Evolutionary conservation across 192 early-diverging fungal genomes (phyloP), one percentile per base, ranked within the genome.

Genomic region (Backusella luteola): DNA sequence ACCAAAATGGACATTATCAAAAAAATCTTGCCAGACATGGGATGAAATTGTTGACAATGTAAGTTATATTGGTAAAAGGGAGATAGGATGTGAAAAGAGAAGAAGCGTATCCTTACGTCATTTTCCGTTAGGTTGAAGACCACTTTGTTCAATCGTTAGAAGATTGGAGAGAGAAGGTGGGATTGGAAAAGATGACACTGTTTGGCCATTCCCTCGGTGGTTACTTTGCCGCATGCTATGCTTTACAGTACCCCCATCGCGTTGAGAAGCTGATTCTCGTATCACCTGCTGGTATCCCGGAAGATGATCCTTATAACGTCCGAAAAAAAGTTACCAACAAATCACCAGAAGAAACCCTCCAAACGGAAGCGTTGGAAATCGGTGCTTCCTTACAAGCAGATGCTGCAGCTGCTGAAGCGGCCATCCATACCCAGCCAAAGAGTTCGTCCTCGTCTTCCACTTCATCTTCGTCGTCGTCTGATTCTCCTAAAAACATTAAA

Each of bases 141-240:
- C 96, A 93, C 82, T 99, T 99, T 87, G 90, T 99, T 32, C 91
- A 96, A 35, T 92, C 94, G 42, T 84, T 99, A 26, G 97, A 97
- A 79, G 87, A 91, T 53, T 97, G 96, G 96, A 89, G 96, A 26
- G 75, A 91, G 73, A 84, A 84, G 11, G 87, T 94, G 67, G 87
- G 90, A 21, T 89, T 97, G 77, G 91, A 95, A 69, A 92, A 89
- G 74, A 94, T 97, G 91, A 91, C 92, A 8, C 81, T 99, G 66
- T 84, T 91, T 38, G 96, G 95, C 5, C 95, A 96, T 80, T 91
- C 89, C 68, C 88, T 96, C 26, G 95, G 95, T 36, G 97, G 96
- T 6, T 99, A 97, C 82, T 88, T 99, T 77, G 88, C 91, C 6
- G 75, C 92, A 0, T 87, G 88, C 7, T 99, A 99, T 77, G 93